Conservation (phyloP, 805 yeast species). For the Priceomyces fermenticarens region DNA sequence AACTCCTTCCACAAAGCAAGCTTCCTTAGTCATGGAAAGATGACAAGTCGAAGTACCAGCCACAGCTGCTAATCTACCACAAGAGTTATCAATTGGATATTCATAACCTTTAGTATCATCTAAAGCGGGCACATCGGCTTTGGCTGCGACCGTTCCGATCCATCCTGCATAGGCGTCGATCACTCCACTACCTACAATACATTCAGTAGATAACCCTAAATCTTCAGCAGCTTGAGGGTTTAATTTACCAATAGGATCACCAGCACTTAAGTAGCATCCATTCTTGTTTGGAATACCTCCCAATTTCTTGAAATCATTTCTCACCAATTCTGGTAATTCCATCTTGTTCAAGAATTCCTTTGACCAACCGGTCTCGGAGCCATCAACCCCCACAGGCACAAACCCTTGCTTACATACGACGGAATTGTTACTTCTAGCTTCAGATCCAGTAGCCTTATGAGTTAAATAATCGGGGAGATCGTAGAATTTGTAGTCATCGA, state of each 20-base stretch:
- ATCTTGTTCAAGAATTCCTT: conserved; percentile 65
- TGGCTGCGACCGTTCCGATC: conserved; percentile 97
- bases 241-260: conserved; percentile 81
- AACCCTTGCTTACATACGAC: conserved; percentile 95
- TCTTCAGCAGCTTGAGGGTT: conserved; percentile 67
- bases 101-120: conserved; percentile 42
- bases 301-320: conserved; percentile 69
- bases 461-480: conserved; percentile 92
- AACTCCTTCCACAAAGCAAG: conserved; percentile 91
- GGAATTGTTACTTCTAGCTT: conserved; percentile 85
- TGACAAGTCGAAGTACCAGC: conserved; percentile 99
- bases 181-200: conserved; percentile 91
- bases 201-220: conserved; percentile 74
- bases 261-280: conserved; percentile 80
- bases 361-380: conserved; percentile 86
- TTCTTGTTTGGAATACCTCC: conserved; percentile 80
- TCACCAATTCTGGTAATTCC: conserved; percentile 74
- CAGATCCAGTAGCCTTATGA: conserved; percentile 83
- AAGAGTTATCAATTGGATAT: conserved; percentile 52
- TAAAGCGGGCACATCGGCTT: conserved; percentile 60
- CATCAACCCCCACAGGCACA: conserved; percentile 89
- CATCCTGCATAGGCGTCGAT: conserved; percentile 99
- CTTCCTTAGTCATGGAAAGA: conserved; percentile 77
- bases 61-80: conserved; percentile 92
- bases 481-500: conserved; percentile 72